Evolutionary conservation across 2,329 filamentous ascomycete species (phyloP).

Genomic region (Nothomitra cinnamomea): DNA sequence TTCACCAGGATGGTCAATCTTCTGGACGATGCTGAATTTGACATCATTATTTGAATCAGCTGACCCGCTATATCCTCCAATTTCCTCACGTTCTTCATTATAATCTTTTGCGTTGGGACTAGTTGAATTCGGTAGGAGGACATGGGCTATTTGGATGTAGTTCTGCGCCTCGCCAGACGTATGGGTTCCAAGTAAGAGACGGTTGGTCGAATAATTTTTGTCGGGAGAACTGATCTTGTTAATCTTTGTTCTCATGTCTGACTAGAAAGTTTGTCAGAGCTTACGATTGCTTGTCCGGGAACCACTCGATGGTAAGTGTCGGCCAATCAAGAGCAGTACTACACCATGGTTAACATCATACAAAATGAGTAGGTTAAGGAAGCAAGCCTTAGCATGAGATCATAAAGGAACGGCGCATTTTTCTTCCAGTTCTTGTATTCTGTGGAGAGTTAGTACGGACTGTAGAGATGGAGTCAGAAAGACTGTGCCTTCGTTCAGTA

Average conservation of each 20-base stretch:
- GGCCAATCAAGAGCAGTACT: constrained; percentile 93
- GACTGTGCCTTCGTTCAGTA: constrained; percentile 70
- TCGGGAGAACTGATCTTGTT: constrained; percentile 42
- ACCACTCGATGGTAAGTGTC: constrained; percentile 93
- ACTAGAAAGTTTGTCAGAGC: constrained; percentile 11
- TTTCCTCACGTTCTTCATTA: constrained; percentile 80
- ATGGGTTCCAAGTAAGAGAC: constrained; percentile 84
- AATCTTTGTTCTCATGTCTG: constrained; percentile 1
- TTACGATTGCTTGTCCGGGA: constrained; percentile 77
- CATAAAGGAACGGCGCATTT: constrained; percentile 95
- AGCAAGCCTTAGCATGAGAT: constrained; percentile 69
- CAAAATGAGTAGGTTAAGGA: neutral
- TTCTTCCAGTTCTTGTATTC: constrained; percentile 99
- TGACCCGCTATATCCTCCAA: constrained; percentile 68
- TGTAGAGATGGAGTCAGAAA: neutral
- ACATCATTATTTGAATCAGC: constrained; percentile 55
- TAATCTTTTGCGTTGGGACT: constrained; percentile 65
- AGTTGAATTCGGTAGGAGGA: constrained; percentile 73
- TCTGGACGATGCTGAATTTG: constrained; percentile 84
- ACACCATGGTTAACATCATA: constrained; percentile 4
- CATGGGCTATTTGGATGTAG: constrained; percentile 85
- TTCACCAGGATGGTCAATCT: constrained; percentile 89
- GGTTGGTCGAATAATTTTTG: constrained; percentile 75
- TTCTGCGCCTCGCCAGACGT: constrained; percentile 75
- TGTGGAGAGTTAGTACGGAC: constrained; percentile 19